Evolutionary conservation across 257 asterid genomes (phyloP), one percentile per base, ranked within the genome.

Genomic region (Marsdenia floribunda): DNA sequence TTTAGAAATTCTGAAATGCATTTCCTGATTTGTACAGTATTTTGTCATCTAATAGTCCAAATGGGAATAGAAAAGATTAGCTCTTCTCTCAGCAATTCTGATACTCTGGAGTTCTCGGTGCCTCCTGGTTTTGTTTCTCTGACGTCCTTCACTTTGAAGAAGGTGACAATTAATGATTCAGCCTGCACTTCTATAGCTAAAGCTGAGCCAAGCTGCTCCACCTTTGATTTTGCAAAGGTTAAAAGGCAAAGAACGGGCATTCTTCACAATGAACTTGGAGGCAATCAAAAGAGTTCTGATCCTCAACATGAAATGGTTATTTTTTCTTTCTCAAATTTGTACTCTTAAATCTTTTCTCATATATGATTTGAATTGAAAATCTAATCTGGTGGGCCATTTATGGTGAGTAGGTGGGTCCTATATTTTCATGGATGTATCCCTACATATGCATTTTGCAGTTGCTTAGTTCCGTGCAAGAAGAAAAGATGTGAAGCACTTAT

Each of bases 61-160:
- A 90, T 90, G 91, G 90, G 86, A 72, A 78, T 71, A 52, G 87
- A 81, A 64, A 71, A 80, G 72, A 15, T 72, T 21, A 59, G 60
- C 38, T 55, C 57, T 19, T 26, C 71, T 76, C 73, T 69, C 72
- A 64, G 72, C n/a, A 70, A 59, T 65, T 77, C 53, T 16, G 33
- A 40, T 5, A 73, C 55, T 75, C 85, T 71, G 35, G 68, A 42
- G 35, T 79, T 83, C 26, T 67, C 89, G 11, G 88, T 85, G 70
- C 97, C 97, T 24, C 98, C 98, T n/a, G 98, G 98, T 73, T 94
- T 89, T 77, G 89, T 42, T 71, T 88, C 91, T 6, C 82, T 83
- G 53, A 85, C 90, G 7, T 75, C 96, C 73, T 83, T 94, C 80
- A 81, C 82, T 21, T 80, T 89, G 76, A 86, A 74, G 85, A 82